These are phyloP conservation scores for Penicillium sp. DNA, from an alignment of 2,329 filamentous ascomycete species.

Conservation along the genomic window DNA sequence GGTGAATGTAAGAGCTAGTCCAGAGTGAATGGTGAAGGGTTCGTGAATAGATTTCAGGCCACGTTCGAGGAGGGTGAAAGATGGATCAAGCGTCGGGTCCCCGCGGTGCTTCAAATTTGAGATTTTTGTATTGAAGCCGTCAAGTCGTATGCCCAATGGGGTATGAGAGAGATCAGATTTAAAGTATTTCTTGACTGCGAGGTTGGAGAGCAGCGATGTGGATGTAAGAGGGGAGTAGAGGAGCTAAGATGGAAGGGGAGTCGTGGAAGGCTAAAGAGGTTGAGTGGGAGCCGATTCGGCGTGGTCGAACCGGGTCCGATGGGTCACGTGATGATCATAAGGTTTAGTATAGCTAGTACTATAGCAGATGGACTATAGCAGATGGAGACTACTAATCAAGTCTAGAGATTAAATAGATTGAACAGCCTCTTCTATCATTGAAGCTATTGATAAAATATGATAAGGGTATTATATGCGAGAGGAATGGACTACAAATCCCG, in stretches of 20 bases:
- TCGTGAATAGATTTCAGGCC: neutral
- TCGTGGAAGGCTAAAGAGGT: neutral
- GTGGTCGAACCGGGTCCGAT: neutral
- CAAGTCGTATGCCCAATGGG: neutral
- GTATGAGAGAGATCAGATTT: neutral
- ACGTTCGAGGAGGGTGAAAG: neutral
- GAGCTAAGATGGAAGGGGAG: neutral
- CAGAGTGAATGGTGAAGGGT: neutral
- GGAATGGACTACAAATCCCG: constrained; percentile 7
- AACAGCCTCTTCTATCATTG: too few relatives aligned
- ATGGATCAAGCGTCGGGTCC: neutral
- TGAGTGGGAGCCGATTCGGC: neutral
- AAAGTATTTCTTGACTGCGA: neutral
- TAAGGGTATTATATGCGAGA: neutral
- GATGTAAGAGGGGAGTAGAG: neutral
- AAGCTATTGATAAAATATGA: neutral
- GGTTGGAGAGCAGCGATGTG: neutral
- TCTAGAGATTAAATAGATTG: too few relatives aligned
- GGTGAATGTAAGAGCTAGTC: neutral
- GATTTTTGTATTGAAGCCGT: neutral
- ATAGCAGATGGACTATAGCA: neutral
- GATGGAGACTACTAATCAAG: too few relatives aligned
- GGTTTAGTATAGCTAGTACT: too few relatives aligned
- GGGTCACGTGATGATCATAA: neutral
- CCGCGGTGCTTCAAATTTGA: constrained; percentile 3